Evolutionary conservation across 2,329 filamentous ascomycete species (phyloP).

Genomic region (Colletotrichum viniferum): DNA sequence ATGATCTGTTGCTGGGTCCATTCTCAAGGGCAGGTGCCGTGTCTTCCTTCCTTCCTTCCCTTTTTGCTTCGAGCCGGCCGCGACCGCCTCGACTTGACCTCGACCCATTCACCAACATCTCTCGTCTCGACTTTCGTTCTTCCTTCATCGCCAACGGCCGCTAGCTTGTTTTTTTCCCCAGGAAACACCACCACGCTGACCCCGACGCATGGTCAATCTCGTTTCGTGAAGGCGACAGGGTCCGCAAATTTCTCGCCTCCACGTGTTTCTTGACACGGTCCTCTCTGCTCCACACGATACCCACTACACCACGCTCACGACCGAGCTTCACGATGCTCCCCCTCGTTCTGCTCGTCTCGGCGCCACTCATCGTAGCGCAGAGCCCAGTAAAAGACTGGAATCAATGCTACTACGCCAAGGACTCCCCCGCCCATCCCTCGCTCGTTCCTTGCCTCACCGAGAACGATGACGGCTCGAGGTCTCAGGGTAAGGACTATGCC

Average conservation of each 20-base stretch:
- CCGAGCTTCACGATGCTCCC: neutral
- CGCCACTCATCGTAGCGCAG: neutral
- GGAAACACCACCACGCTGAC: neutral
- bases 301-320: neutral
- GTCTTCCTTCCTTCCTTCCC: neutral
- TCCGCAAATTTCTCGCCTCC: neutral
- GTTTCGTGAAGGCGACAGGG: neutral
- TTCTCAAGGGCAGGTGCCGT: neutral
- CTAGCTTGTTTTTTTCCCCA: neutral
- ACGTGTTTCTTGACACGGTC: neutral
- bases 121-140: neutral
- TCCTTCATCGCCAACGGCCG: neutral
- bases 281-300: neutral
- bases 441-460: conserved; percentile 2
- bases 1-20: neutral
- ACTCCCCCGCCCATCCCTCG: neutral
- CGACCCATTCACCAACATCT: neutral
- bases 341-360: neutral
- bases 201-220: neutral
- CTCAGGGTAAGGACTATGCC: neutral
- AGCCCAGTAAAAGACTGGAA: neutral
- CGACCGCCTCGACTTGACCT: neutral
- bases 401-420: conserved; percentile 12
- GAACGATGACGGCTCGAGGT: neutral
- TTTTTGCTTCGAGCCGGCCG: neutral